Base-by-base conservation (phyloP, 805 yeast genomes). In the Yamadazyma paraphyllophila region DNA sequence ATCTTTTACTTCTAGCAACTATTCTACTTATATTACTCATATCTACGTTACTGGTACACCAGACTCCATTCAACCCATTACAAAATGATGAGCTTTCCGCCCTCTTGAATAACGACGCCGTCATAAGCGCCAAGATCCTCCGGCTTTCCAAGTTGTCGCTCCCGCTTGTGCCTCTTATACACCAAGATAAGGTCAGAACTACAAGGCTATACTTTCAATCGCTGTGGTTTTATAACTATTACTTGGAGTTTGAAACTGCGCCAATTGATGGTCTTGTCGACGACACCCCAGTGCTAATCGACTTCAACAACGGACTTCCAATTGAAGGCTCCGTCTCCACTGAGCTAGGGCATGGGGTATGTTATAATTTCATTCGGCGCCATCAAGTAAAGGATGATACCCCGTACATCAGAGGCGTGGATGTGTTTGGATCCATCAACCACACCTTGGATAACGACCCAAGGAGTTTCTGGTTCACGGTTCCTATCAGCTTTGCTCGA, bases 331-430 rank as follows among this genome's bases (percentile, higher is more conserved):
- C 43, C 11, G 27, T 7, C 12, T 29, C 29, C 16, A n/a, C 15
- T 9, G 14, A 35, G 3, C 20, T 45, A 5, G 47, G 47, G 10
- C 24, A 35, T 11, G 44, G 44, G 3, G 11, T 47, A 3, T 40
- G 31, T 8, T 44, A 35, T 17, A 40, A 45, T 14, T 40, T 11
- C 24, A 39, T 48, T 12, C 9, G 6, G 4, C 25, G 16, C 13
- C 15, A 3, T 7, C 25, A 38, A 7, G 3, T 44, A 11, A 13
- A 8, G 4, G 34, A 25, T n/a, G 39, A 50, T 12, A 39, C 39
- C 2, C 41, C 40, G 2, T 15, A 43, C 4, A 20, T 50, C 13
- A 25, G 53, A 17, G 27, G 36, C 14, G 20, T 47, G 14, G 53
- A 50, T 27, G 37, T 50, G n/a, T 39, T 50, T 8, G 15, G 24